phyloP scores from a whole-genome alignment of 2,329 filamentous ascomycete genomes.

The Dothistroma septosporum region DNA sequence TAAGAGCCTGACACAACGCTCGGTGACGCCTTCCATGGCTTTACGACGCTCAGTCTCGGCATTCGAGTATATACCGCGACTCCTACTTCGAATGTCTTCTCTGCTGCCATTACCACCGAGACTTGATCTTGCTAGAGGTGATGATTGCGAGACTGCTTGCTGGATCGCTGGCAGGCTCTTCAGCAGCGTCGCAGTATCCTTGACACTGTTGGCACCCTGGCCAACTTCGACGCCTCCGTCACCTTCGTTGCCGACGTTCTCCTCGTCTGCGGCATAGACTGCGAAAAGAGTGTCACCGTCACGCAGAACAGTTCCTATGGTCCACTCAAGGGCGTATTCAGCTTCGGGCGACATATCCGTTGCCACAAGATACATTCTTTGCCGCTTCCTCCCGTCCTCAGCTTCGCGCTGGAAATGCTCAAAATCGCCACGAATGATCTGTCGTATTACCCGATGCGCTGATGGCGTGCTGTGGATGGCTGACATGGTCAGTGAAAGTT shows the following conservation, averaged over 20 bases:
- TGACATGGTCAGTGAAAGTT: slow-evolving; percentile 74
- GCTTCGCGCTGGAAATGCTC: slow-evolving; percentile 69
- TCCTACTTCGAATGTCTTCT: slow-evolving; percentile 25
- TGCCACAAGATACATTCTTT: slow-evolving; percentile 90
- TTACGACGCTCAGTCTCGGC: slow-evolving; percentile 74
- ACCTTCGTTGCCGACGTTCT: slow-evolving; percentile 51
- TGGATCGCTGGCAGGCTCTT: slow-evolving; percentile 54
- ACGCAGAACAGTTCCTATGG: slow-evolving; percentile 86
- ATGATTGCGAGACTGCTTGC: slow-evolving; percentile 24
- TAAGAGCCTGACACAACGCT: slow-evolving; percentile 77
- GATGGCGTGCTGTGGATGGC: slow-evolving; percentile 71
- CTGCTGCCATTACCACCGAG: slow-evolving; percentile 6
- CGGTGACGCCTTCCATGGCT: slow-evolving; percentile 78
- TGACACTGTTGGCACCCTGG: slow-evolving; percentile 70
- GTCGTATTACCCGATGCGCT: slow-evolving; percentile 76
- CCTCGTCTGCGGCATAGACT: slow-evolving; percentile 91
- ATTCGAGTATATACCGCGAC: slow-evolving; percentile 41
- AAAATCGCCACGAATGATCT: slow-evolving; percentile 87
- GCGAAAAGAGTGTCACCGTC: slow-evolving; percentile 92
- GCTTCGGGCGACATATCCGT: slow-evolving; percentile 93
- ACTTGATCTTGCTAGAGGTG: slow-evolving; percentile 27
- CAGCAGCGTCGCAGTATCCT: slow-evolving; percentile 69
- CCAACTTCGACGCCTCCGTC: slow-evolving; percentile 54
- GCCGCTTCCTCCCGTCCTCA: slow-evolving; percentile 70
- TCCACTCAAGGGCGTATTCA: slow-evolving; percentile 94